Percentiles rank a stretch among this genome's conserved stretches.
Conservation (phyloP, 176 grass and related monocot genomes). For the Dactylis glomerata region DNA sequence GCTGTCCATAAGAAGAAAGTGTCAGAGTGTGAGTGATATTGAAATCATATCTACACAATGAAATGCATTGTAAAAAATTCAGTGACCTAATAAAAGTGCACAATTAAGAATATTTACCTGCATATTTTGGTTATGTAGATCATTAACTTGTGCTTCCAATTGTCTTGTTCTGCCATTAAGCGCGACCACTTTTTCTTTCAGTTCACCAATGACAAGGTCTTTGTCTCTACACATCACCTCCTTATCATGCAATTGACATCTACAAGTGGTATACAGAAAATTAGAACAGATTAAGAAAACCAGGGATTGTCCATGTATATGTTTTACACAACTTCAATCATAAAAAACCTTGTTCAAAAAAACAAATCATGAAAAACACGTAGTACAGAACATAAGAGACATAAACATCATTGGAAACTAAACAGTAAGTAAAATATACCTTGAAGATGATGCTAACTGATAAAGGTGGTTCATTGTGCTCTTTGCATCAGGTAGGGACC, state of each 20-base stretch:
- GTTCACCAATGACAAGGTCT: constrained; percentile 55
- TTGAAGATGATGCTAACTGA: constrained; percentile 73
- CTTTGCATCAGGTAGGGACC: constrained; percentile 83
- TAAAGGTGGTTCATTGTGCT: constrained; percentile 82
- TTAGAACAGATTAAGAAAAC: neutral
- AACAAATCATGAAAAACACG: neutral
- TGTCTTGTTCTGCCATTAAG: constrained; percentile 62
- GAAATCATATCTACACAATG: neutral
- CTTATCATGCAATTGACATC: constrained; percentile 75
- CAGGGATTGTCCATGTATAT: neutral
- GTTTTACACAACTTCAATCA: neutral
- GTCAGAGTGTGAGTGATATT: neutral
- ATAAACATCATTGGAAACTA: neutral
- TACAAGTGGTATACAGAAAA: constrained; percentile 26
- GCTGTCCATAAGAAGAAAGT: constrained; percentile 40
- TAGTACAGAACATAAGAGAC: neutral
- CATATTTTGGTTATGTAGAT: constrained; percentile 59
- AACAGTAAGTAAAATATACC: constrained; percentile 40
- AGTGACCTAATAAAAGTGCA: constrained; percentile 11
- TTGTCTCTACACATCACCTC: constrained; percentile 61
- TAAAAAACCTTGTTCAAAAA: too few relatives aligned
- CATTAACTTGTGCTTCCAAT: constrained; percentile 58
- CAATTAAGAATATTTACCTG: constrained; percentile 40
- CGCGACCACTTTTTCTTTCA: constrained; percentile 83
- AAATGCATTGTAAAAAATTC: neutral